Conservation (phyloP, 1,139 yeast species). For the Yamadazyma oceani region DNA sequence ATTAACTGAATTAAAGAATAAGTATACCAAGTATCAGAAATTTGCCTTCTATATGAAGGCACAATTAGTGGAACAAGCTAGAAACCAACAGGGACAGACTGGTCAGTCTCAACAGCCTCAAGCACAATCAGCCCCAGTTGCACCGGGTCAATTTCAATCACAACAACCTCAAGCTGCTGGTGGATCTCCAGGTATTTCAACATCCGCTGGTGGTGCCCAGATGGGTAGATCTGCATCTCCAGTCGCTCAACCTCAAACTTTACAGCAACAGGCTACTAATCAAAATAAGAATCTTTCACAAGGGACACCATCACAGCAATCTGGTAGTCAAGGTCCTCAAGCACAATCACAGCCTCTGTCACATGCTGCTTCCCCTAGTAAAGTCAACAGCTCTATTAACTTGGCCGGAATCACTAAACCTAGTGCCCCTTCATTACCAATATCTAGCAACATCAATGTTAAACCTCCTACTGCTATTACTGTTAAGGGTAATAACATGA, state of each 20-base stretch:
- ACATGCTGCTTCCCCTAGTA: slow-evolving; percentile 11
- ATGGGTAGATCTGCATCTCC: slow-evolving; percentile 12
- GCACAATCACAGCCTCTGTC: slow-evolving; percentile 7
- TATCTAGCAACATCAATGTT: slow-evolving; percentile 66
- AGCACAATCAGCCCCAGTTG: slow-evolving; percentile 12
- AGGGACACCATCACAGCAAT: neutral
- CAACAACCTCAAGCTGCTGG: slow-evolving; percentile 5
- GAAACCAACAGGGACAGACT: slow-evolving; percentile 6
- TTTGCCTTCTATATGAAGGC: slow-evolving; percentile 41
- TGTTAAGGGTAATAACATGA: slow-evolving; percentile 46
- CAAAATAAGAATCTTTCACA: slow-evolving; percentile 2
- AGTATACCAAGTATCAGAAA: slow-evolving; percentile 38
- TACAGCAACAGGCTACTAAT: slow-evolving; percentile 2
- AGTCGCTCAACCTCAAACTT: slow-evolving; percentile 6
- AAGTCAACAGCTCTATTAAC: slow-evolving; percentile 18
- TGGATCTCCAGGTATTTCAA: slow-evolving; percentile 2
- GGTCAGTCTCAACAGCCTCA: slow-evolving; percentile 10
- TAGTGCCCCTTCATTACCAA: slow-evolving; percentile 70
- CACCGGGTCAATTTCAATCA: slow-evolving; percentile 4
- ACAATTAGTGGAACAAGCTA: slow-evolving; percentile 38
- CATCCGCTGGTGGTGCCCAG: slow-evolving; percentile 4
- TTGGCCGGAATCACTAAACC: slow-evolving; percentile 56
- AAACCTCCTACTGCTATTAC: slow-evolving; percentile 63
- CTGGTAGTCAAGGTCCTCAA: neutral
- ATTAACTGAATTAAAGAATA: slow-evolving; percentile 34